Conservation (phyloP, 305 asterid species). For the Solanum hybrid region DNA sequence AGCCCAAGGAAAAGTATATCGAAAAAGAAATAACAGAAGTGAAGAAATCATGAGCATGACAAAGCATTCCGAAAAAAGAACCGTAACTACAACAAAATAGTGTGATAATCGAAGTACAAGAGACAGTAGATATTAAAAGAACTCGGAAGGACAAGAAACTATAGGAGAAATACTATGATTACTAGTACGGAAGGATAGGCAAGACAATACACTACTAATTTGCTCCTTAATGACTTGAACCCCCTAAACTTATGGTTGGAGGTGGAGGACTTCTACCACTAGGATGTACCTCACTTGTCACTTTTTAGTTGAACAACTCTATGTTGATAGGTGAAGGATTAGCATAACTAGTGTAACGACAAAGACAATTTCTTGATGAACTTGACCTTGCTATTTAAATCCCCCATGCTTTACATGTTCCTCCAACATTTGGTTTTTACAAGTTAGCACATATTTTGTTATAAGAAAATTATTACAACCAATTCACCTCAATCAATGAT, state of each 20-base stretch:
- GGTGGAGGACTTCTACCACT: neutral
- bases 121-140: neutral
- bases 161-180: neutral
- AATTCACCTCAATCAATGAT: neutral
- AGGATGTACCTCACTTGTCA: neutral
- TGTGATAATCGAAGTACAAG: neutral
- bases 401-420: neutral
- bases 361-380: neutral
- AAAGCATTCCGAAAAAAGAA: neutral
- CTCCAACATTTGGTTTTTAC: neutral
- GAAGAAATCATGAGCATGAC: neutral
- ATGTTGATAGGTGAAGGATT: neutral
- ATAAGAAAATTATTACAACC: neutral
- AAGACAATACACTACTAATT: neutral
- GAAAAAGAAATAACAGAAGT: neutral
- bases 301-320: neutral
- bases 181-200: neutral
- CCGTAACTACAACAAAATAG: neutral
- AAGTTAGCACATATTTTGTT: neutral
- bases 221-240: neutral
- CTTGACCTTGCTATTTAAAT: neutral
- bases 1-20: neutral
- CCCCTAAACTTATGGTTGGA: neutral
- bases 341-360: neutral
- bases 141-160: neutral